Percentiles rank a stretch among this genome's conserved stretches.
These are phyloP conservation scores for Trametes hirsuta DNA, from an alignment of 1,284 basidiomycete species.

Conservation along the genomic window DNA sequence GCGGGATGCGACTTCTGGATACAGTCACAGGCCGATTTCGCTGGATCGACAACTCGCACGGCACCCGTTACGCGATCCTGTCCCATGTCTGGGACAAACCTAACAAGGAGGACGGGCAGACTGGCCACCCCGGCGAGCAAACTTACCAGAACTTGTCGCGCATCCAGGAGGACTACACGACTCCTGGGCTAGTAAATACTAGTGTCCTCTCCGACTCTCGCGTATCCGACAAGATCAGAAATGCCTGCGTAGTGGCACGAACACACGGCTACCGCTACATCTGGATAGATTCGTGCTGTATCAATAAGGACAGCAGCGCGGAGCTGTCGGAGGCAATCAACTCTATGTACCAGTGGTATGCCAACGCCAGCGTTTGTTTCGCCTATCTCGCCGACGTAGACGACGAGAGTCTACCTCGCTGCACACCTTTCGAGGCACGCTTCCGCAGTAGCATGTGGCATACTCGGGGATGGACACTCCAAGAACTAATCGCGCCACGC, in stretches of 20 bases:
- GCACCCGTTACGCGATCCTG: slow-evolving; percentile 14
- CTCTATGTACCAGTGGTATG: slow-evolving; percentile 12
- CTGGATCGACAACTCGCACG: neutral
- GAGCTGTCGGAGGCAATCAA: slow-evolving; percentile 12
- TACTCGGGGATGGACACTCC: slow-evolving; percentile 1
- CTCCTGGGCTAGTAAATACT: too few relatives aligned
- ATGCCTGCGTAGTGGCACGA: too few relatives aligned
- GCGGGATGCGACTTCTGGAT: neutral
- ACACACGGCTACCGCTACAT: neutral
- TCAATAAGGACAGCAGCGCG: slow-evolving; percentile 7
- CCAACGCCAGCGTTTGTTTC: slow-evolving; percentile 4
- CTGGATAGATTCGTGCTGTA: slow-evolving; percentile 13
- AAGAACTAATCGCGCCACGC: slow-evolving; percentile 7
- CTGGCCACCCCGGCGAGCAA: neutral
- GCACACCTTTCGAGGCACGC: too few relatives aligned
- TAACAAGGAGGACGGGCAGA: neutral
- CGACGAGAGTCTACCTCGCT: neutral
- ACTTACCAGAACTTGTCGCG: slow-evolving; percentile 2
- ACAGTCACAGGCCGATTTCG: slow-evolving; percentile 8
- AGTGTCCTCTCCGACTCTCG: too few relatives aligned
- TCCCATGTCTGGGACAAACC: slow-evolving; percentile 11
- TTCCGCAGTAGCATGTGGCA: neutral
- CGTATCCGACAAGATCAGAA: too few relatives aligned
- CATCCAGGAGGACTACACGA: neutral
- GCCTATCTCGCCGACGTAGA: slow-evolving; percentile 7